These are phyloP conservation scores for Magnolia changhungtana DNA, from an alignment of 164 flowering plant genomes.

Conservation along the genomic window DNA sequence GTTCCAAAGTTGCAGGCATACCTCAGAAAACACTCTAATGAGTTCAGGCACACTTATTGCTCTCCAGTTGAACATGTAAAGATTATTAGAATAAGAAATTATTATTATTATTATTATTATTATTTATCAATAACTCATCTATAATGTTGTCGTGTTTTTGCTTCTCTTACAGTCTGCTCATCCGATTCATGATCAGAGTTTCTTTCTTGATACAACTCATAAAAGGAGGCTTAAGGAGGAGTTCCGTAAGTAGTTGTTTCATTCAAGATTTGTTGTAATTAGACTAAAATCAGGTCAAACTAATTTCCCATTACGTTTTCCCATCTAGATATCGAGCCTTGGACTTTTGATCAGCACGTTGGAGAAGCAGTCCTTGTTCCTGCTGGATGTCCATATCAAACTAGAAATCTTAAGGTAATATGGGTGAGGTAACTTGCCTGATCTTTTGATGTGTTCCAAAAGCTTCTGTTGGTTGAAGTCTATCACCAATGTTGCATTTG, in stretches of 20 bases:
- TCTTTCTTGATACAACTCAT: conserved; percentile 35
- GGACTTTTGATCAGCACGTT: conserved; percentile 66
- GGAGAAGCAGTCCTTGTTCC: conserved; percentile 82
- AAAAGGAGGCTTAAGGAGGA: conserved; percentile 53
- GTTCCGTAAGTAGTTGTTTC: conserved; percentile 23
- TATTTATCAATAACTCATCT: background rate
- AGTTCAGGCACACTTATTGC: conserved; percentile 34
- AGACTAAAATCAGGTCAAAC: background rate
- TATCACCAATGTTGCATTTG: background rate
- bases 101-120: too few relatives aligned
- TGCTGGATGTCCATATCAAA: conserved; percentile 83
- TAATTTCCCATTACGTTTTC: background rate
- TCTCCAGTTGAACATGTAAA: conserved; percentile 40
- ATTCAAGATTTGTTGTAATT: background rate
- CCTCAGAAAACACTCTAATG: conserved; percentile 48
- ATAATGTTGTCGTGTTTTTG: conserved; percentile 8
- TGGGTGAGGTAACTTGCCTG: background rate
- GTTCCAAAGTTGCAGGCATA: conserved; percentile 66
- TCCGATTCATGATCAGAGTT: conserved; percentile 49
- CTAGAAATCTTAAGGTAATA: conserved; percentile 59
- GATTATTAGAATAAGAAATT: background rate
- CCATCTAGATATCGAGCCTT: conserved; percentile 64
- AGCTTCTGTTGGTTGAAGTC: background rate
- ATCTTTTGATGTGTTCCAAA: background rate
- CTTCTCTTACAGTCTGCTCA: conserved; percentile 34